phyloP scores from a whole-genome alignment of 2,329 filamentous ascomycete species.

The Parastagonospora avenae region DNA sequence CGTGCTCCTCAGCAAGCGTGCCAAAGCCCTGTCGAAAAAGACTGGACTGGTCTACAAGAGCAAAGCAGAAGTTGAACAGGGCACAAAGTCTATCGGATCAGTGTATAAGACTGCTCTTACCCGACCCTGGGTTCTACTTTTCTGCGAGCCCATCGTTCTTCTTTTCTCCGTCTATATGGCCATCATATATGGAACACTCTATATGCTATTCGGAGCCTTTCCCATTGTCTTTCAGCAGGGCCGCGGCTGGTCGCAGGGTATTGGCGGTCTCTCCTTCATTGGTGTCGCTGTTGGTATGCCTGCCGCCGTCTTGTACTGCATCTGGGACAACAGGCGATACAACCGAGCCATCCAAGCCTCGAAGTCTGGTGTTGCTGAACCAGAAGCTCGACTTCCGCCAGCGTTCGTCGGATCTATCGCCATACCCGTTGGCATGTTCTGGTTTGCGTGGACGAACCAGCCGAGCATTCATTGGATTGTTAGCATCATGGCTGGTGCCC shows the following conservation, averaged over 20 bases:
- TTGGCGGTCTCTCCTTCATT: constrained; percentile 46
- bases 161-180: constrained; percentile 30
- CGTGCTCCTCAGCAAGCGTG: constrained; percentile 67
- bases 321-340: constrained; percentile 44
- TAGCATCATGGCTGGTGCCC: constrained; percentile 55
- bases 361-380: constrained; percentile 55
- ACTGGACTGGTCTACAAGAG: constrained; percentile 61
- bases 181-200: constrained; percentile 51
- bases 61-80: constrained; percentile 41
- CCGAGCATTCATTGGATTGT: constrained; percentile 61
- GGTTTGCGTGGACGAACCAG: constrained; percentile 57
- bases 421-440: constrained; percentile 56
- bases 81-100: constrained; percentile 3
- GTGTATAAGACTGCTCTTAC: constrained; percentile 25
- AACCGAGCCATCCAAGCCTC: constrained; percentile 27
- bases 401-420: constrained; percentile 60
- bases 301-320: constrained; percentile 28
- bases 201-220: constrained; percentile 56
- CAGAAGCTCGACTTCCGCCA: constrained; percentile 54
- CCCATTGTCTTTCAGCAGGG: constrained; percentile 50
- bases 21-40: constrained; percentile 62
- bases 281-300: constrained; percentile 23
- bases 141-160: constrained; percentile 27
- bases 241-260: constrained; percentile 42
- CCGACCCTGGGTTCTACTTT: constrained; percentile 24